These are phyloP conservation scores for Mycosphaerella sp. DNA, from an alignment of 2,329 filamentous ascomycete genomes.

Conservation along the genomic window DNA sequence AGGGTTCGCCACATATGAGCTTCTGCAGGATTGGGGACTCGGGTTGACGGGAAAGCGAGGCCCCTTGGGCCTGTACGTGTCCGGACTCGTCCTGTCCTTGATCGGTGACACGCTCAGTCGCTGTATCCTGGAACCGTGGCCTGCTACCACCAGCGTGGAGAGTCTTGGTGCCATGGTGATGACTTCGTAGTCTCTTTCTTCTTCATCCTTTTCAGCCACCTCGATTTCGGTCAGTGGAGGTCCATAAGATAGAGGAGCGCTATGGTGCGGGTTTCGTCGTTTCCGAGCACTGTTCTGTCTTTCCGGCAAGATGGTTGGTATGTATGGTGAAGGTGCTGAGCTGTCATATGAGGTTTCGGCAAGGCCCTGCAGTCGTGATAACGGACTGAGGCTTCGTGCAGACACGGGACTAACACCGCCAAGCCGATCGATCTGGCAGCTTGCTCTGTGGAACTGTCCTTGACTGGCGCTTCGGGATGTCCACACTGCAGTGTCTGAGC, in stretches of 20 bases:
- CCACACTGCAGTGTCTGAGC: not conserved
- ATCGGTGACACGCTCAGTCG: not conserved
- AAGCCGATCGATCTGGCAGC: conserved; percentile 7
- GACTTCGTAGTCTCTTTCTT: conserved; percentile 18
- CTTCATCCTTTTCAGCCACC: not conserved
- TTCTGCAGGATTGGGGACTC: not conserved
- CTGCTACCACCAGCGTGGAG: conserved; percentile 9
- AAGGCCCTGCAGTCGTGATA: not conserved
- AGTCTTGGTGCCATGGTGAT: conserved; percentile 25
- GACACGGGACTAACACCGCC: conserved; percentile 9
- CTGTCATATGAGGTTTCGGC: not conserved
- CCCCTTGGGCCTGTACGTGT: conserved; percentile 6
- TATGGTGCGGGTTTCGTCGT: not conserved
- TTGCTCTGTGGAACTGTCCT: conserved; percentile 7
- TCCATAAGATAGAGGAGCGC: not conserved
- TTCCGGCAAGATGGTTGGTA: not conserved
- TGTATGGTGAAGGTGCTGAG: not conserved
- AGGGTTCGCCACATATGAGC: not conserved
- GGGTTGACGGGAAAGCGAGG: not conserved
- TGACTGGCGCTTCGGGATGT: conserved; percentile 12
- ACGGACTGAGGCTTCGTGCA: not conserved
- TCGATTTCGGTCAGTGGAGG: conserved; percentile 1
- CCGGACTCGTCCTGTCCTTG: conserved; percentile 6
- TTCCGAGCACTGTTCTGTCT: not conserved
- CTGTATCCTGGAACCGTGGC: not conserved